A percentile compares a stretch with the other conserved stretches of the same genome.
phyloP scores from a whole-genome alignment of 2,329 filamentous ascomycete genomes.

The Rutstroemia sp. region DNA sequence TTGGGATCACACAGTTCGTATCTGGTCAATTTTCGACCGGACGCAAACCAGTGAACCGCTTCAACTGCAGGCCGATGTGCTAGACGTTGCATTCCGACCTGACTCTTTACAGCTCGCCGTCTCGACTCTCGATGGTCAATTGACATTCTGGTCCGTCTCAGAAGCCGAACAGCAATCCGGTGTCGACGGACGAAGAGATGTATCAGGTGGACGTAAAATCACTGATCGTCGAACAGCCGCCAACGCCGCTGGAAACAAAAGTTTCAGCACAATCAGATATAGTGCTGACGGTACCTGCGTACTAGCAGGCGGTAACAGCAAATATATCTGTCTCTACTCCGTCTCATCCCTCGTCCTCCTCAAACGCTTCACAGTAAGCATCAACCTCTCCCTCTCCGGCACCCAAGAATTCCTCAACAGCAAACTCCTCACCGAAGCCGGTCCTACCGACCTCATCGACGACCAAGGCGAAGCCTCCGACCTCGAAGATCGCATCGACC shows the following conservation, averaged over 20 bases:
- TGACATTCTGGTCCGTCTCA: conserved; percentile 90
- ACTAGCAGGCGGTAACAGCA: conserved; percentile 89
- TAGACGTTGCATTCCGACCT: conserved; percentile 79
- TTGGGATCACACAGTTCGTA: conserved; percentile 91
- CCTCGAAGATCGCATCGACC: conserved; percentile 75
- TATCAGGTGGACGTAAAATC: conserved; percentile 84
- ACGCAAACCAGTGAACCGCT: conserved; percentile 94
- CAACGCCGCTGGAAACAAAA: conserved; percentile 83
- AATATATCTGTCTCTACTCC: conserved; percentile 98
- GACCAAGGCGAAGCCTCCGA: conserved; percentile 84
- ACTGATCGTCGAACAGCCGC: conserved; percentile 86
- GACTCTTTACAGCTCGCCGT: conserved; percentile 88
- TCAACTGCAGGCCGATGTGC: conserved; percentile 83
- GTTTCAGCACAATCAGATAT: conserved; percentile 81
- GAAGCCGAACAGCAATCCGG: conserved; percentile 82
- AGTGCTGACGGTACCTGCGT: conserved; percentile 89
- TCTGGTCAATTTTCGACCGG: conserved; percentile 92
- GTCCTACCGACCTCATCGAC: conserved; percentile 77
- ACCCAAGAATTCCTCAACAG: conserved; percentile 98
- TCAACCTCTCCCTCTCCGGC: conserved; percentile 91
- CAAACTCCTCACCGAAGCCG: conserved; percentile 82
- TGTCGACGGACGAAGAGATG: conserved; percentile 83
- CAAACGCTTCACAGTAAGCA: conserved; percentile 91
- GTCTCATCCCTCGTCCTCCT: conserved; percentile 83
- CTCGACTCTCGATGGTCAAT: conserved; percentile 84